These are phyloP conservation scores for Nematocida displodere DNA, from an alignment of 371 early-diverging fungal genomes.

Conservation along the genomic window DNA sequence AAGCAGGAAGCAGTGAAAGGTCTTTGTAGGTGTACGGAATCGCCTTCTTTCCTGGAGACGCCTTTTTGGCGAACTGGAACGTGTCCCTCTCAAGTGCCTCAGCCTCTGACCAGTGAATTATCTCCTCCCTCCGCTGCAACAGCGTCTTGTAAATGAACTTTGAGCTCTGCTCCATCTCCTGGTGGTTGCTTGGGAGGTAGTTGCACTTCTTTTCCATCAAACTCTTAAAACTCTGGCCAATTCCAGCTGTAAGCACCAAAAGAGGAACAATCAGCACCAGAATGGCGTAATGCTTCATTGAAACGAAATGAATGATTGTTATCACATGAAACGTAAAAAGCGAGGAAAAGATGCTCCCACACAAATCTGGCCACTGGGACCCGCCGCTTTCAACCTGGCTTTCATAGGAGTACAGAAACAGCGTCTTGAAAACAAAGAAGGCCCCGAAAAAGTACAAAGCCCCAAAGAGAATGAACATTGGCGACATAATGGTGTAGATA, in stretches of 20 bases:
- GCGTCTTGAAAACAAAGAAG: conserved; percentile 62
- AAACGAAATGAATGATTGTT: conserved; percentile 53
- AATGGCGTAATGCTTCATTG: conserved; percentile 21
- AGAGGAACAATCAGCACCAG: conserved; percentile 51
- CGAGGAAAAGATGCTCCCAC: conserved; percentile 57
- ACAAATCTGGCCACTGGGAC: conserved; percentile 56
- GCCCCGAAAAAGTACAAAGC: conserved; percentile 57
- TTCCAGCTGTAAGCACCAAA: conserved; percentile 53
- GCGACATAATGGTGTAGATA: conserved; percentile 60
- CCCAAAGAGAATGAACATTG: conserved; percentile 62
- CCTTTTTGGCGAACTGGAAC: background rate
- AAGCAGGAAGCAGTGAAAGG: conserved; percentile 37
- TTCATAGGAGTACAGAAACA: conserved; percentile 62
- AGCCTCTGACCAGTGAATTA: conserved; percentile 45
- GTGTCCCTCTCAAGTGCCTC: conserved; percentile 17
- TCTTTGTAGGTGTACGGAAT: conserved; percentile 46
- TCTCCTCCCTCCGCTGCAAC: conserved; percentile 3
- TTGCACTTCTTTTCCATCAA: conserved; percentile 58
- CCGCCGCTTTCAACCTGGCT: conserved; percentile 66
- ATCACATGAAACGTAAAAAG: conserved; percentile 59
- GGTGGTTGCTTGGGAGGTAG: conserved; percentile 39
- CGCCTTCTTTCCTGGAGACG: background rate
- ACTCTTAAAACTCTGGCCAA: conserved; percentile 24
- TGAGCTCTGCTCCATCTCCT: conserved; percentile 16
- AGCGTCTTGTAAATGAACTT: conserved; percentile 9